Evolutionary conservation across 2,329 filamentous ascomycete species (phyloP), one percentile per base, ranked within the genome.

Genomic region (Knufia fluminis): DNA sequence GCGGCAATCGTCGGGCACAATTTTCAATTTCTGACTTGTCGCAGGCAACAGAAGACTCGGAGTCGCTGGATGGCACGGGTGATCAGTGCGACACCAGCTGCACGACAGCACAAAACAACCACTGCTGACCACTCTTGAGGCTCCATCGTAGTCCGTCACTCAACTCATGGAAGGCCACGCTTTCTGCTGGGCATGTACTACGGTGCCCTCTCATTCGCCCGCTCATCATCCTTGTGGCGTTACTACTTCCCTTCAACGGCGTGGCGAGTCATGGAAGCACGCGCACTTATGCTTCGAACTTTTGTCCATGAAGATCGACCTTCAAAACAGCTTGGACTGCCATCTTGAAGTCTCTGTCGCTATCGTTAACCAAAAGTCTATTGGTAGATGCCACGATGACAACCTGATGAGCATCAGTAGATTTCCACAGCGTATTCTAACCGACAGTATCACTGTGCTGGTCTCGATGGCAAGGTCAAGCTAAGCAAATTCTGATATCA

Each of bases 21-120:
- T 6, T 41, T 45, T 40, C 7, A 36, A 4, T 41, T 45, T 40
- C 8, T 48, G 45, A 48, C 45, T 31, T 31, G 33, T 48, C 33
- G 45, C 45, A 48, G 45, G 45, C 45, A 31, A 22, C 22, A 48
- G 22, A 26, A 35, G 28, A 19, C 10, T 12, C 17, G 26, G 28
- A 19, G 26, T 12, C 17, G 14, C 22, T 46, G 12, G 28, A 24
- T 19, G 12, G 31, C 19, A 24, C 31, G 14, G 43, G 16, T 9
- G 10, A 20, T 20, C 19, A 26, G 19, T 38, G 43, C 43, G 36
- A 46, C 43, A 46, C 43, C 33, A 26, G 40, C 23, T 43, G 40
- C 40, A 24, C 33, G 12, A 22, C 24, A 14, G 14, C 20, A 10
- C 22, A 10, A 16, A 26, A 24, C n/a, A 26, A 16, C 43, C 19